phyloP scores from a whole-genome alignment of 345 rosid species.

The Bruguiera parviflora region DNA sequence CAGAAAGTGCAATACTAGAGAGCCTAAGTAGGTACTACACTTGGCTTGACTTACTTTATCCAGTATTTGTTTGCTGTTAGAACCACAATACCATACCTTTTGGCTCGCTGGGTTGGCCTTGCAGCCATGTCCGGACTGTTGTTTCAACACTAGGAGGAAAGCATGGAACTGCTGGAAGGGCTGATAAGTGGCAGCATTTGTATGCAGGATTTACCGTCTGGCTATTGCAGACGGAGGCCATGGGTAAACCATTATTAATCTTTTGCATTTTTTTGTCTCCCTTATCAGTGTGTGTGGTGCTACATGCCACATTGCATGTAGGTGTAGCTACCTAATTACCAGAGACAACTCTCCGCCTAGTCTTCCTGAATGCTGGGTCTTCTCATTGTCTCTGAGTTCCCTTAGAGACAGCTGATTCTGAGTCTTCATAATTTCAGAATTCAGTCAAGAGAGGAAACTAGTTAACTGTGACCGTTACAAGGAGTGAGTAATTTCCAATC shows the following conservation, averaged over 20 bases:
- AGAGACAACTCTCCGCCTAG: too few species aligned
- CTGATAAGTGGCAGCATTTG: constrained; percentile 71
- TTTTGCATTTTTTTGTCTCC: constrained; percentile 2
- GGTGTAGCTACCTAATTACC: too few species aligned
- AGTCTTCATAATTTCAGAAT: too few species aligned
- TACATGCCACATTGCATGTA: neutral
- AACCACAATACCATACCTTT: neutral
- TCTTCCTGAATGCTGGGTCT: too few species aligned
- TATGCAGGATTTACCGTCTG: constrained; percentile 83
- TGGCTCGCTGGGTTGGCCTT: constrained; percentile 17
- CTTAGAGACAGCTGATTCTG: too few species aligned
- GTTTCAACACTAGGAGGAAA: constrained; percentile 82
- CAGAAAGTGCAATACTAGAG: constrained; percentile 61
- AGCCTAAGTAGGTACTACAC: constrained; percentile 70
- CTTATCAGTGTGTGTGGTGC: neutral
- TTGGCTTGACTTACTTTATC: constrained; percentile 5
- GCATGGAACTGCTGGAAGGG: constrained; percentile 65
- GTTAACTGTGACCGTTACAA: too few species aligned
- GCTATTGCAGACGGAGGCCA: constrained; percentile 78
- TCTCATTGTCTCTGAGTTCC: too few species aligned
- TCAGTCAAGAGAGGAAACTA: too few species aligned
- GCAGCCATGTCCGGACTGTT: constrained; percentile 84
- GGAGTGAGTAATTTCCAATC: neutral
- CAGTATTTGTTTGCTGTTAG: neutral
- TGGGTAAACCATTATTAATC: constrained; percentile 38